Conservation (phyloP, 148 eudicot species). For the Cornus controversa region DNA sequence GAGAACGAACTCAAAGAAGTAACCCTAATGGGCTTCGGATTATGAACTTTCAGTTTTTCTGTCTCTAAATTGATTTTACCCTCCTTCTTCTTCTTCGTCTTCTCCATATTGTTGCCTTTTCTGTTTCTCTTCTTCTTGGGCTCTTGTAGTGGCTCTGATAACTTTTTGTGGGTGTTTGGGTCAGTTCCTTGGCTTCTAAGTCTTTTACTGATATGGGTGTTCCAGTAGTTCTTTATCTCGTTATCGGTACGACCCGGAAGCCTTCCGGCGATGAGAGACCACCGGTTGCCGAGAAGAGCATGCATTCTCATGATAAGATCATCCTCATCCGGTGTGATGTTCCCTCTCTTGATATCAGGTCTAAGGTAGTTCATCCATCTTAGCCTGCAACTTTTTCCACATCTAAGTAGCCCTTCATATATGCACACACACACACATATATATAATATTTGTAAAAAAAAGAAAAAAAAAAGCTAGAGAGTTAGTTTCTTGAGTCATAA, state of each 20-base stretch:
- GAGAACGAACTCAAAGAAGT: conserved; percentile 11
- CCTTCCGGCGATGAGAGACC: conserved; percentile 70
- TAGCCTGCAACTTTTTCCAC: conserved; percentile 73
- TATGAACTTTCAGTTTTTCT: conserved; percentile 30
- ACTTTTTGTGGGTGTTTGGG: conserved; percentile 35
- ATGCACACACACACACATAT: too few species aligned
- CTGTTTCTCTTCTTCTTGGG: conserved; percentile 18
- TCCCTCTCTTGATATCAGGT: conserved; percentile 68
- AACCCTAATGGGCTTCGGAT: conserved; percentile 47
- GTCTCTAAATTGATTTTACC: not conserved
- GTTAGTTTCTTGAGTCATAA: not conserved
- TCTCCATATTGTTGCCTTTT: conserved; percentile 9
- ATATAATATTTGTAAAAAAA: not conserved
- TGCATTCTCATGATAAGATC: conserved; percentile 62
- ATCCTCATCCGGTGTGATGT: conserved; percentile 56
- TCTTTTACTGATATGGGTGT: conserved; percentile 55
- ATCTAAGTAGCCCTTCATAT: conserved; percentile 54
- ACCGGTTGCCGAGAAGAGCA: conserved; percentile 54
- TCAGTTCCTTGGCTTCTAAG: conserved; percentile 39
- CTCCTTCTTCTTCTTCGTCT: conserved; percentile 5
- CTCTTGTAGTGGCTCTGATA: conserved; percentile 1
- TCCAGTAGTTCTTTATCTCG: conserved; percentile 75
- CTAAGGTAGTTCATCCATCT: conserved; percentile 71
- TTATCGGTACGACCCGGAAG: conserved; percentile 74
- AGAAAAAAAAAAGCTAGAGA: not conserved